Evolutionary conservation across 257 asterid species (phyloP).

Genomic region (Ophiorrhiza pumila): DNA sequence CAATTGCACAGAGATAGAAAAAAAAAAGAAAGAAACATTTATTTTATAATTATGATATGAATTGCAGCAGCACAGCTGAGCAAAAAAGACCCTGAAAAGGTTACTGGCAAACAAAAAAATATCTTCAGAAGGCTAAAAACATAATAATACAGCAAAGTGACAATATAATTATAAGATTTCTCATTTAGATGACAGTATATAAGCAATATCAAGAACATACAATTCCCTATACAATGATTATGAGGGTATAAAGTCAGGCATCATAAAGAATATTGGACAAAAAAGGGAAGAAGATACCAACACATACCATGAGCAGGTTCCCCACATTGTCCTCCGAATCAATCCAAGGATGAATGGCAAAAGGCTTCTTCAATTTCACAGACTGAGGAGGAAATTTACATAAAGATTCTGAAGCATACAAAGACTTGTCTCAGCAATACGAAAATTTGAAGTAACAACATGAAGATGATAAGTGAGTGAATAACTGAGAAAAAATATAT

Average conservation of each 20-base stretch:
- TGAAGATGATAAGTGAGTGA: background rate
- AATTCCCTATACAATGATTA: background rate
- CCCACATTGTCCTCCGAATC: constrained; percentile 92
- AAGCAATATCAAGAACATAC: background rate
- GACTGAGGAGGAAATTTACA: constrained; percentile 90
- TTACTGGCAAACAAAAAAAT: background rate
- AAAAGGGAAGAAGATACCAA: background rate
- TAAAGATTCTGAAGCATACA: constrained; percentile 60
- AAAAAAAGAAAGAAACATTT: background rate
- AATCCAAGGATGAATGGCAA: constrained; percentile 80
- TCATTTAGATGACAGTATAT: background rate
- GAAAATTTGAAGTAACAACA: constrained; percentile 3
- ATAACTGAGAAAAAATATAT: background rate
- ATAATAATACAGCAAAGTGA: background rate
- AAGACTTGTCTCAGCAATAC: constrained; percentile 10
- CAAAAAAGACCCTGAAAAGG: no score
- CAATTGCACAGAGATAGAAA: background rate
- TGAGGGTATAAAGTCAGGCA: background rate
- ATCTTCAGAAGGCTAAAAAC: background rate
- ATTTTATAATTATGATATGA: no score
- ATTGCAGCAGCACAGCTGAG: background rate
- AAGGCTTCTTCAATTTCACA: constrained; percentile 74
- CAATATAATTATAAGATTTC: background rate
- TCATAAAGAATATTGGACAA: background rate
- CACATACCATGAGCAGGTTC: constrained; percentile 81